phyloP scores from a whole-genome alignment of 1,284 basidiomycete species.

The Malassezia cuniculi region DNA sequence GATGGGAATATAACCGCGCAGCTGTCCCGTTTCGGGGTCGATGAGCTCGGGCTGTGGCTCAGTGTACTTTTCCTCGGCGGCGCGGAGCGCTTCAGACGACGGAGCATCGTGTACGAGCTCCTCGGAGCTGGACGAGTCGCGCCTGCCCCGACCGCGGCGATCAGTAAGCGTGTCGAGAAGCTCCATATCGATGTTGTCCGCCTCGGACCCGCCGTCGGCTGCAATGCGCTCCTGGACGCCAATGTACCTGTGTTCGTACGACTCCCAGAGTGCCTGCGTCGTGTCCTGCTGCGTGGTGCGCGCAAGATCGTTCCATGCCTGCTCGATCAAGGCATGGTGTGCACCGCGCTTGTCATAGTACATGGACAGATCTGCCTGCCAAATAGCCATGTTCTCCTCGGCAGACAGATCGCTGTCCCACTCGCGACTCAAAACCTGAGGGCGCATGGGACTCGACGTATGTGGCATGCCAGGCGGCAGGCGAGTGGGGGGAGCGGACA shows the following conservation, averaged over 20 bases:
- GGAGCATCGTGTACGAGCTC: constrained; percentile 16
- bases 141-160: neutral
- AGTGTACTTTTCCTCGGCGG: constrained; percentile 13
- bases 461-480: neutral
- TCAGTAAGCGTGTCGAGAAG: constrained; percentile 35
- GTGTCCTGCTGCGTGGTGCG: constrained; percentile 20
- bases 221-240: constrained; percentile 18
- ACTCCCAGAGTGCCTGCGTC: constrained; percentile 22
- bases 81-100: constrained; percentile 15
- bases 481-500: too few relatives aligned
- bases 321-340: constrained; percentile 22
- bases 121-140: constrained; percentile 3
- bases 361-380: constrained; percentile 27
- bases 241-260: constrained; percentile 29
- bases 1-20: constrained; percentile 27
- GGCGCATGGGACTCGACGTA: neutral
- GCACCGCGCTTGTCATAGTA: constrained; percentile 23
- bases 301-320: constrained; percentile 16
- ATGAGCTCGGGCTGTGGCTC: constrained; percentile 16
- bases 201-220: constrained; percentile 20
- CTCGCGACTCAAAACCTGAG: neutral
- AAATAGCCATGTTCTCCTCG: constrained; percentile 31
- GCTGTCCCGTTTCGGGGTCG: constrained; percentile 15
- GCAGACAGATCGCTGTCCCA: constrained; percentile 40
- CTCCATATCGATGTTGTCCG: constrained; percentile 37